phyloP scores from a whole-genome alignment of 768 basidiomycete genomes.

The Inosperma sp. region DNA sequence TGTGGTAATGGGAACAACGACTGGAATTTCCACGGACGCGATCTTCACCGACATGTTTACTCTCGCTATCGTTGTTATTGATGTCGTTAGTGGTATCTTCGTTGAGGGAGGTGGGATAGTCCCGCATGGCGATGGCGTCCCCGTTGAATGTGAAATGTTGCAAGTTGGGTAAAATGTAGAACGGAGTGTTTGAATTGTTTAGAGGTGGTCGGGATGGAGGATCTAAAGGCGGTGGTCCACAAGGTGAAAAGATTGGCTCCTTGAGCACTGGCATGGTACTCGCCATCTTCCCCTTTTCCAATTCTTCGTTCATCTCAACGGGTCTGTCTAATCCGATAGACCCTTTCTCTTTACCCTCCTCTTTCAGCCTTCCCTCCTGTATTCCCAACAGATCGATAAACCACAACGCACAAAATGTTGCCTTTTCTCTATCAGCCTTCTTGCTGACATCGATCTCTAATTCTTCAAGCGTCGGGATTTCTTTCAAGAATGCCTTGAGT shows the following conservation, averaged over 20 bases:
- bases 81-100: not conserved
- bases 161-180: constrained; percentile 5
- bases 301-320: not conserved
- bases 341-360: not conserved
- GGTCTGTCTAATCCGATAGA: not conserved
- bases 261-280: no score
- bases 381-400: constrained; percentile 9
- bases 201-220: not conserved
- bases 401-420: constrained; percentile 6
- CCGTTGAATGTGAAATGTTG: constrained; percentile 3
- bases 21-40: no score
- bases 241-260: no score
- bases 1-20: no score
- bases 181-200: not conserved
- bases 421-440: not conserved
- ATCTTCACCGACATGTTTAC: no score
- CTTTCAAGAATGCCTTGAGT: constrained; percentile 1
- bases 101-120: not conserved
- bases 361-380: not conserved
- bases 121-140: not conserved
- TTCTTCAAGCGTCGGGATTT: constrained; percentile 5
- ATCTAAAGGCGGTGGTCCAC: not conserved
- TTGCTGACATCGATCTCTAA: constrained; percentile 5
- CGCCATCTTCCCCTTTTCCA: not conserved
- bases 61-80: not conserved